Conservation (phyloP, 441 rosid genomes). For the Dalechampia spathulata region DNA sequence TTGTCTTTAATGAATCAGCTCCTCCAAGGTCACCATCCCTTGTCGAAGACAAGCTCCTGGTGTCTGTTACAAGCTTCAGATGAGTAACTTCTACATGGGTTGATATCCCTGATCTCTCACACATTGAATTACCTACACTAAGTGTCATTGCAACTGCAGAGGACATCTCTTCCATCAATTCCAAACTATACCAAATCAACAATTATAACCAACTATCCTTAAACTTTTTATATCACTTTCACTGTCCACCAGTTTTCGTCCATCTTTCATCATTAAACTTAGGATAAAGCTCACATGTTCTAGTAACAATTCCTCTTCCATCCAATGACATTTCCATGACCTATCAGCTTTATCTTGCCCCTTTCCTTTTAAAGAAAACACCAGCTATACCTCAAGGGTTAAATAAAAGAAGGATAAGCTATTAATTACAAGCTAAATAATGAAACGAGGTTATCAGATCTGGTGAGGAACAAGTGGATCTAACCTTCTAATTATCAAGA, state of each 20-base stretch:
- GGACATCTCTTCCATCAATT: conserved; percentile 76
- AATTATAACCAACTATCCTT: conserved; percentile 7
- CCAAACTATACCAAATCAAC: conserved; percentile 11
- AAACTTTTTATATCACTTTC: conserved; percentile 5
- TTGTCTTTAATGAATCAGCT: too few species aligned
- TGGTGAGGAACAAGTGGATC: conserved; percentile 35
- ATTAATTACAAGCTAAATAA: too few species aligned
- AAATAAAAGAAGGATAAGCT: conserved; percentile 23
- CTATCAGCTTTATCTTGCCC: conserved; percentile 23
- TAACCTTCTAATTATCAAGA: conserved; percentile 14
- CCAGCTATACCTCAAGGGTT: conserved; percentile 14
- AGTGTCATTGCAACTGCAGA: conserved; percentile 63
- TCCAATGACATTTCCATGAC: conserved; percentile 22
- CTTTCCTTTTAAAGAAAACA: conserved; percentile 6
- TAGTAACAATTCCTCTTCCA: conserved; percentile 28
- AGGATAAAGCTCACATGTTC: conserved; percentile 17
- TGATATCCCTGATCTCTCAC: conserved; percentile 52
- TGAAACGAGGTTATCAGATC: conserved; percentile 38
- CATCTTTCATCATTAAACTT: conserved; percentile 23
- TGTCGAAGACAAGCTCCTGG: conserved; percentile 32
- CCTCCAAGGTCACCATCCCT: conserved; percentile 23
- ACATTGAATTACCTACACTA: conserved; percentile 51
- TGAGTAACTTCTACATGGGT: conserved; percentile 46
- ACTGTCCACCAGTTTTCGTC: conserved; percentile 22
- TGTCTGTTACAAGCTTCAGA: conserved; percentile 58